Conservation (phyloP, 352 stramenopile species). For the Phytophthora rubi region DNA sequence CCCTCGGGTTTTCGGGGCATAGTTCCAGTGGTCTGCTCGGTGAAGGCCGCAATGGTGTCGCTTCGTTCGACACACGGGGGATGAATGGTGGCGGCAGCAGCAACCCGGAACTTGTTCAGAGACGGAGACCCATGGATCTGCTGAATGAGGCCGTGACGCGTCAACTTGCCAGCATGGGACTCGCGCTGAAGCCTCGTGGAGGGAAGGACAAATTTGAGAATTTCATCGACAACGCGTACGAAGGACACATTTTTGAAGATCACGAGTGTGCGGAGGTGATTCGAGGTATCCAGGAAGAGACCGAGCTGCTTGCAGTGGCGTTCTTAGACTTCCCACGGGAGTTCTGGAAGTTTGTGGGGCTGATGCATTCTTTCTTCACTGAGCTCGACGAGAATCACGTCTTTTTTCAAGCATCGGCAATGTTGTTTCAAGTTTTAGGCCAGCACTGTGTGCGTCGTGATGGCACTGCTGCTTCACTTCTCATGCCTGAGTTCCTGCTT, state of each 20-base stretch:
- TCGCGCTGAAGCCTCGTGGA: slow-evolving; percentile 46
- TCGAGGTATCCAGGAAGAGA: slow-evolving; percentile 50
- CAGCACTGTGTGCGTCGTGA: slow-evolving; percentile 59
- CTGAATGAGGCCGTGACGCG: slow-evolving; percentile 57
- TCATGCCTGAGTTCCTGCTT: slow-evolving; percentile 66
- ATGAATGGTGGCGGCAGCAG: slow-evolving; percentile 27
- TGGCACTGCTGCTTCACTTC: slow-evolving; percentile 41
- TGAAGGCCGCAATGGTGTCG: slow-evolving; percentile 27
- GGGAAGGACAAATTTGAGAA: slow-evolving; percentile 75
- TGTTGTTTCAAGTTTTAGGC: slow-evolving; percentile 51
- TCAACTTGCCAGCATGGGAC: slow-evolving; percentile 40
- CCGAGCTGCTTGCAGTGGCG: slow-evolving; percentile 56
- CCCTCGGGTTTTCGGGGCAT: slow-evolving; percentile 23
- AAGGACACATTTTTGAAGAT: slow-evolving; percentile 50
- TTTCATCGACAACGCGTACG: slow-evolving; percentile 61
- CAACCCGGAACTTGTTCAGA: slow-evolving; percentile 56
- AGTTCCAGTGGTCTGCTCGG: slow-evolving; percentile 26
- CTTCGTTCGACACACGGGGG: slow-evolving; percentile 42
- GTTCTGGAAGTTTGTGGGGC: slow-evolving; percentile 77
- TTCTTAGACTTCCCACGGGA: slow-evolving; percentile 83
- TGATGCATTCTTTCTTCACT: slow-evolving; percentile 58
- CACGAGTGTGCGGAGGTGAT: slow-evolving; percentile 46
- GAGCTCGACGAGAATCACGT: slow-evolving; percentile 55
- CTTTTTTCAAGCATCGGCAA: slow-evolving; percentile 44
- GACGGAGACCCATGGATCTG: slow-evolving; percentile 64